Evolutionary conservation across 345 rosid species (phyloP).

Genomic region (Noccaea caerulescens): DNA sequence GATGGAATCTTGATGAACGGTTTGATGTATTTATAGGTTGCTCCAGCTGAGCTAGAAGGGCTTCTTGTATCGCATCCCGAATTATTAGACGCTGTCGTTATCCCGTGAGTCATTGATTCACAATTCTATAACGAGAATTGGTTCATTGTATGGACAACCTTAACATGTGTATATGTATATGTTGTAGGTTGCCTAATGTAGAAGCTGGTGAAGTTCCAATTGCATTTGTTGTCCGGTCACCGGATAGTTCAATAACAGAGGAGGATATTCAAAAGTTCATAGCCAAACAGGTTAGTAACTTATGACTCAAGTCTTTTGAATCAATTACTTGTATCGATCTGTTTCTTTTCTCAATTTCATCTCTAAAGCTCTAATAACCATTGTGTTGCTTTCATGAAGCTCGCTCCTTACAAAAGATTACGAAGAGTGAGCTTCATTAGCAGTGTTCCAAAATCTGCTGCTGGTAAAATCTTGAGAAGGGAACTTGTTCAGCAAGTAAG

Average conservation of each 20-base stretch:
- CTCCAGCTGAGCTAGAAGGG: too few species aligned
- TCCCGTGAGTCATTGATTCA: constrained; percentile 70
- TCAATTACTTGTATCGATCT: background rate
- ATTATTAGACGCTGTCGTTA: constrained; percentile 80
- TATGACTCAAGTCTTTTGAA: constrained; percentile 11
- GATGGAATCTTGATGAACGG: background rate
- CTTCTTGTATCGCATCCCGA: constrained; percentile 36
- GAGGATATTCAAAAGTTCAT: constrained; percentile 65
- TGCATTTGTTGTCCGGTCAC: constrained; percentile 78
- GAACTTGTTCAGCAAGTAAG: constrained; percentile 65
- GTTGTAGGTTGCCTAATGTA: constrained; percentile 73
- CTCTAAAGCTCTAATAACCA: constrained; percentile 5
- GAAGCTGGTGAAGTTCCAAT: constrained; percentile 94
- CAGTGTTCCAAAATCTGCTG: constrained; percentile 71
- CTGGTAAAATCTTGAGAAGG: constrained; percentile 88
- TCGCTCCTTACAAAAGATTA: constrained; percentile 80
- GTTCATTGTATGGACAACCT: background rate
- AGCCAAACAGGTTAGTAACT: constrained; percentile 65
- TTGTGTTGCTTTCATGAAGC: constrained; percentile 53
- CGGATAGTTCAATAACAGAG: constrained; percentile 66
- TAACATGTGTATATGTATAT: background rate
- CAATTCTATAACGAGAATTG: background rate
- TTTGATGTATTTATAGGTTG: constrained; percentile 8
- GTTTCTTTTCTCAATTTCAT: background rate
- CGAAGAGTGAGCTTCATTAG: constrained; percentile 63